A percentile compares a stretch with the other conserved stretches of the same genome.
These are phyloP conservation scores for Ceratocystis ficicola DNA, from an alignment of 2,329 filamentous ascomycete genomes.

Conservation along the genomic window DNA sequence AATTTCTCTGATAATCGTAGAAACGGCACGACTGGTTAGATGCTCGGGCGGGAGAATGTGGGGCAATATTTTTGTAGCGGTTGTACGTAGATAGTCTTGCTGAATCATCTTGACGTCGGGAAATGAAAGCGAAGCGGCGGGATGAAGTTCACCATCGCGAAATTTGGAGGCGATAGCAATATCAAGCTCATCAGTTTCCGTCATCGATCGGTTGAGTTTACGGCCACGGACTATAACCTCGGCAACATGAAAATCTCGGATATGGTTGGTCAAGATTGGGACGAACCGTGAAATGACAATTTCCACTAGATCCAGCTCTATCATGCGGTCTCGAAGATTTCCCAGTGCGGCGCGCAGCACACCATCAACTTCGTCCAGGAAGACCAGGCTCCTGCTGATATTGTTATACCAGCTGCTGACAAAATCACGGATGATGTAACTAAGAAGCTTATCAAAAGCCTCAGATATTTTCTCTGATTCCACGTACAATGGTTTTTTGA, in stretches of 20 bases:
- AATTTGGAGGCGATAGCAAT: conserved; percentile 93
- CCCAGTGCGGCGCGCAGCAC: conserved; percentile 61
- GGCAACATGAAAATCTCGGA: conserved; percentile 82
- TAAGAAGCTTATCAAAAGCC: conserved; percentile 66
- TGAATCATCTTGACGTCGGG: conserved; percentile 75
- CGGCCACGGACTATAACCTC: conserved; percentile 77
- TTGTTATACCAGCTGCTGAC: conserved; percentile 76
- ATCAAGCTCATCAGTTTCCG: conserved; percentile 92
- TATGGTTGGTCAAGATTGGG: conserved; percentile 76
- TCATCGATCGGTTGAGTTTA: conserved; percentile 78
- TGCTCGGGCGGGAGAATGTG: conserved; percentile 60
- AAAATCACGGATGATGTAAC: conserved; percentile 69
- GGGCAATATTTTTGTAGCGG: conserved; percentile 62
- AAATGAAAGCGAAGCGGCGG: conserved; percentile 70
- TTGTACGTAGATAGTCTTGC: conserved; percentile 72
- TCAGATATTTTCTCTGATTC: conserved; percentile 66
- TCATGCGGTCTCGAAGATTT: conserved; percentile 58
- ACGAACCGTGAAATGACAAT: conserved; percentile 69
- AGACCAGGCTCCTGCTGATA: conserved; percentile 70
- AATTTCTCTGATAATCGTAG: conserved; percentile 72
- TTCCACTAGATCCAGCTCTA: conserved; percentile 71
- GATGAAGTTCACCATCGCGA: conserved; percentile 73
- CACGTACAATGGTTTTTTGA: conserved; percentile 57
- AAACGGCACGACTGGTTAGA: conserved; percentile 67
- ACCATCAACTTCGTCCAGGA: conserved; percentile 76